These are phyloP conservation scores for Diaporthe velutina DNA, from an alignment of 2,329 filamentous ascomycete species.

Conservation along the genomic window DNA sequence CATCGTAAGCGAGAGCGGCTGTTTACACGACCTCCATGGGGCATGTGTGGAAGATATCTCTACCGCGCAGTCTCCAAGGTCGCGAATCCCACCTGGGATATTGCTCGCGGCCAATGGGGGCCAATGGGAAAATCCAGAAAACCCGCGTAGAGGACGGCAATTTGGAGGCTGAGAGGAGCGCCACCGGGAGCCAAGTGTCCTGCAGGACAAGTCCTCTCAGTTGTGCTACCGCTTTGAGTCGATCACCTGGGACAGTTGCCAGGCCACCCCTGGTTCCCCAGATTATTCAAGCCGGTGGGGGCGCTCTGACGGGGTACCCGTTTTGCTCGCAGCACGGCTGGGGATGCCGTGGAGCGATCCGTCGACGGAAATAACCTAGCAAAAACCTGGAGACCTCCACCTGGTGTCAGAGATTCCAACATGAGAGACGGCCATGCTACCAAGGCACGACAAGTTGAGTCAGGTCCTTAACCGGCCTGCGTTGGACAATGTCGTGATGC, in stretches of 20 bases:
- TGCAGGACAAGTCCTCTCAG: slow-evolving; percentile 1
- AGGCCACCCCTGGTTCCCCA: slow-evolving; percentile 29
- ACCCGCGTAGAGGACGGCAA: slow-evolving; percentile 22
- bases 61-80: slow-evolving; percentile 15
- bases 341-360: background rate
- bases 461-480: background rate
- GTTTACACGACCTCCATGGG: background rate
- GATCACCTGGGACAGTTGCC: background rate
- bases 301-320: background rate
- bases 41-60: slow-evolving; percentile 29
- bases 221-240: slow-evolving; percentile 24
- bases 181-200: slow-evolving; percentile 13
- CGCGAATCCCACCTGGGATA: slow-evolving; percentile 3
- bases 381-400: background rate
- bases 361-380: background rate
- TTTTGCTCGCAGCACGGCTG: background rate
- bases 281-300: slow-evolving; percentile 25
- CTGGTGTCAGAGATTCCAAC: background rate
- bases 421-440: background rate
- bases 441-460: background rate
- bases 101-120: background rate
- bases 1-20: background rate
- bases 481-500: background rate
- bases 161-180: slow-evolving; percentile 24
- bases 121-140: slow-evolving; percentile 24